Evolutionary conservation across 805 yeast genomes (phyloP).

Genomic region (Barnettozyma sucrosica): DNA sequence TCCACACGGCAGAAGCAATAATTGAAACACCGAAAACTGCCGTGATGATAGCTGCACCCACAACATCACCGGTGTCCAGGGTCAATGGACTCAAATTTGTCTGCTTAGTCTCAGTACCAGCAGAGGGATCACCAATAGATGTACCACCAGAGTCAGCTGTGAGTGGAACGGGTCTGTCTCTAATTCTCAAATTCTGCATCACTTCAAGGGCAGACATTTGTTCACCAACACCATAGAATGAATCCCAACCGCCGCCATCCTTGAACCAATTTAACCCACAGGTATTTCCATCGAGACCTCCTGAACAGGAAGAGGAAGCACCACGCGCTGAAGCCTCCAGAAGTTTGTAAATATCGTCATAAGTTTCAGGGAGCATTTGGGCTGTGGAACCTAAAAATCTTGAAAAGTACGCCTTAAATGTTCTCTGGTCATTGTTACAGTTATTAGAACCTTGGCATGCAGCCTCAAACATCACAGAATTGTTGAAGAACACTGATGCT

Average conservation of each 20-base stretch:
- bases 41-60: conserved; percentile 66
- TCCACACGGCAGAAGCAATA: conserved; percentile 36
- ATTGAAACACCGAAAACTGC: conserved; percentile 40
- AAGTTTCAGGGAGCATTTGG: conserved; percentile 50
- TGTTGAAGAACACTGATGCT: conserved; percentile 53
- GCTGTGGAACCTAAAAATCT: conserved; percentile 62
- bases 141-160: conserved; percentile 61
- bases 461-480: conserved; percentile 56
- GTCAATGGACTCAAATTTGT: conserved; percentile 33
- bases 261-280: conserved; percentile 73
- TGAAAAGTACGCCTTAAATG: conserved; percentile 66
- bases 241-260: conserved; percentile 49
- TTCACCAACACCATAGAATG: conserved; percentile 72
- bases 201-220: conserved; percentile 73
- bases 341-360: conserved; percentile 38
- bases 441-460: conserved; percentile 55
- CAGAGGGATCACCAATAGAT: conserved; percentile 55
- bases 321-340: conserved; percentile 53
- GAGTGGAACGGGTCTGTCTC: conserved; percentile 45
- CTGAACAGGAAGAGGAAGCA: conserved; percentile 75
- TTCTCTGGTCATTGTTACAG: conserved; percentile 71
- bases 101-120: conserved; percentile 44
- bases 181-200: conserved; percentile 33
- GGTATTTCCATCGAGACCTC: conserved; percentile 75
- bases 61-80: conserved; percentile 40